Evolutionary conservation across 169 alveolate genomes (phyloP).

Genomic region (Plasmodium berghei): DNA sequence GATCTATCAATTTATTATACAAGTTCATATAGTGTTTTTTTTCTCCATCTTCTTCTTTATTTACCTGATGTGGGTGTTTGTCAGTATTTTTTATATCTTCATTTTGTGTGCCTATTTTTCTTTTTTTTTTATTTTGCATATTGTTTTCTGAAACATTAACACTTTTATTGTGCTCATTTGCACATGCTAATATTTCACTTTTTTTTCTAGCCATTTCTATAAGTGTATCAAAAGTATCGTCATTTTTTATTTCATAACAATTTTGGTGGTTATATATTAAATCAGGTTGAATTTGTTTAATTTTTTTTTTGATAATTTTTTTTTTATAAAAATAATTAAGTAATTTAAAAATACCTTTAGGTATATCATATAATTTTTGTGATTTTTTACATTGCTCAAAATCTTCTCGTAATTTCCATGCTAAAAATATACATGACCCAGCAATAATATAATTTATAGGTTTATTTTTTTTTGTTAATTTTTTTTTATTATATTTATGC

Average conservation of each 20-base stretch:
- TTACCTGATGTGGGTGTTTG: not conserved
- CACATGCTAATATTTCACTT: not conserved
- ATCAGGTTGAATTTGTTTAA: constrained; percentile 21
- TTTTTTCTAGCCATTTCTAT: constrained; percentile 4
- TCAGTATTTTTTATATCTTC: not conserved
- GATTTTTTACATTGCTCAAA: constrained; percentile 21
- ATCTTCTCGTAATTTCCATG: constrained; percentile 69
- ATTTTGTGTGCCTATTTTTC: not conserved
- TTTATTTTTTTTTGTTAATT: constrained; percentile 16
- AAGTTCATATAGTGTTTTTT: not conserved
- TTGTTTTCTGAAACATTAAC: not conserved
- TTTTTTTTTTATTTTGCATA: not conserved
- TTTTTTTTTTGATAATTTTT: constrained; percentile 43
- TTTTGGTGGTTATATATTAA: not conserved
- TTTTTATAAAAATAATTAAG: constrained; percentile 58
- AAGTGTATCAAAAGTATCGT: constrained; percentile 8
- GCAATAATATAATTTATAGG: constrained; percentile 27
- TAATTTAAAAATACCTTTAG: constrained; percentile 49
- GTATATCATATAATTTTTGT: constrained; percentile 40
- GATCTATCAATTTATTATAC: constrained; percentile 8
- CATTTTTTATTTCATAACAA: not conserved
- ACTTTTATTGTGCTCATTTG: not conserved
- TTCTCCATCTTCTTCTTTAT: not conserved
- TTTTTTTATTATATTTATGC: constrained; percentile 31
- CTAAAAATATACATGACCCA: constrained; percentile 61